Base-by-base conservation (phyloP, 306 rosid genomes). In the Quercus bicolor region DNA sequence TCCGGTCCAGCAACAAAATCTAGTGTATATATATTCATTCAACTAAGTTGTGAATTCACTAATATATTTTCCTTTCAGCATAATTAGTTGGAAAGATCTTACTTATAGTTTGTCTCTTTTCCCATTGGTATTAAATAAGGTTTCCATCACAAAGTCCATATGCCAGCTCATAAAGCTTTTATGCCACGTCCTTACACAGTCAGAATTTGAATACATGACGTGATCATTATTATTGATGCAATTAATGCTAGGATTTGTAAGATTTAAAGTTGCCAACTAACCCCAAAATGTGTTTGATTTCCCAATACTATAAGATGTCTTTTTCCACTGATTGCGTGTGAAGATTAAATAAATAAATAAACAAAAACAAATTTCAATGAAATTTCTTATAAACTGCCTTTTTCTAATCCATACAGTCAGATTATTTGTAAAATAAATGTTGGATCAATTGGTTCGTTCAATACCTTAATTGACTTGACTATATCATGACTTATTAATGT, bases 151-250 rank as follows among this genome's bases (percentile, higher is more conserved):
- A 84, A 88, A 77, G 87, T 80, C 72, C 68, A 45, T 62, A 78
- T 68, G 64, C 84, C 86, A 86, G 24, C 89, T 83, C 88, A 85
- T 78, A 88, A 88, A 76, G 83, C 79, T 79, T 52, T 80, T 53
- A 40, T 76, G 77, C 75, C 86, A 83, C 83, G 84, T 74, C 85
- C 78, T 73, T 79, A 56, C 86, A 79, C 56, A 54, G 72, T 79
- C 74, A 77, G 24, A 26, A 56, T 56, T 33, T 55, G 76, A 56
- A 28, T 16, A 54, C 73, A 56, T 45, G 77, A 45, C n/a, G 12
- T 20, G 13, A 59, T 3, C 2, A 9, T 6, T 37, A 37, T 37
- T 37, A 37, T 37, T 6, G 10, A 37, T 37, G 10, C 43, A 37
- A 37, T 37, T 7, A 37, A 45, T 11, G 53, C 53, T 45, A 45